A percentile compares a stretch with the other conserved stretches of the same genome.
These are phyloP conservation scores for Xylariaceae sp. DNA, from an alignment of 2,329 filamentous ascomycete genomes.

Conservation along the genomic window DNA sequence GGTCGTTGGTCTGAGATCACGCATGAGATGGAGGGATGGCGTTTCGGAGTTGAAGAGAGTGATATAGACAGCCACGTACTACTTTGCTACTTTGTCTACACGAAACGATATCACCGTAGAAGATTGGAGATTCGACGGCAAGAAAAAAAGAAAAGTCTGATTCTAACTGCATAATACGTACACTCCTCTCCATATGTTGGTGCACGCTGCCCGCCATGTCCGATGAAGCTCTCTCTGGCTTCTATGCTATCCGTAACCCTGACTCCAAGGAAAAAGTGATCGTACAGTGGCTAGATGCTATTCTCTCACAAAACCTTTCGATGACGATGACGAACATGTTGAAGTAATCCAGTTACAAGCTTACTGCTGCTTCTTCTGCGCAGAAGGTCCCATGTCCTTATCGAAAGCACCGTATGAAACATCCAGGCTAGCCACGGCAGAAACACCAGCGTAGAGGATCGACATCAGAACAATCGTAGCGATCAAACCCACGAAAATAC, in stretches of 20 bases:
- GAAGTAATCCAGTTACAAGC: too few species aligned
- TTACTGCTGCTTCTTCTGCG: conserved; percentile 74
- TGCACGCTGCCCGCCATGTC: neutral
- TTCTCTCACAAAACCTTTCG: too few species aligned
- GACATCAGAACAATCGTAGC: conserved; percentile 66
- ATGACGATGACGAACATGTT: too few species aligned
- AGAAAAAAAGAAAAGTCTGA: conserved; percentile 3
- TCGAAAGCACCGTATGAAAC: conserved; percentile 94
- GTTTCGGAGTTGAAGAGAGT: too few species aligned
- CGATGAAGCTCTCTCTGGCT: conserved; percentile 9
- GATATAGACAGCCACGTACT: too few species aligned
- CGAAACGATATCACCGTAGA: too few species aligned
- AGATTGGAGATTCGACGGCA: neutral
- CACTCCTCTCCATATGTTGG: conserved; percentile 10
- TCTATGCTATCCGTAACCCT: conserved; percentile 16
- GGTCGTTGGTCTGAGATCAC: too few species aligned
- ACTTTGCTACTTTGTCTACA: too few species aligned
- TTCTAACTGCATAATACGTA: conserved; percentile 17
- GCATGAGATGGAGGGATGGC: too few species aligned
- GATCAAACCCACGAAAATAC: conserved; percentile 82
- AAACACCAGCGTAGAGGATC: conserved; percentile 76
- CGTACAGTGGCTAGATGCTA: conserved; percentile 8
- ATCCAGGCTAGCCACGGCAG: conserved; percentile 72
- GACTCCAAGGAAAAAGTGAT: conserved; percentile 15
- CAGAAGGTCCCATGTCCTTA: conserved; percentile 87